These are phyloP conservation scores for Phytophthora tentaculata DNA, from an alignment of 352 stramenopile genomes.

Conservation along the genomic window DNA sequence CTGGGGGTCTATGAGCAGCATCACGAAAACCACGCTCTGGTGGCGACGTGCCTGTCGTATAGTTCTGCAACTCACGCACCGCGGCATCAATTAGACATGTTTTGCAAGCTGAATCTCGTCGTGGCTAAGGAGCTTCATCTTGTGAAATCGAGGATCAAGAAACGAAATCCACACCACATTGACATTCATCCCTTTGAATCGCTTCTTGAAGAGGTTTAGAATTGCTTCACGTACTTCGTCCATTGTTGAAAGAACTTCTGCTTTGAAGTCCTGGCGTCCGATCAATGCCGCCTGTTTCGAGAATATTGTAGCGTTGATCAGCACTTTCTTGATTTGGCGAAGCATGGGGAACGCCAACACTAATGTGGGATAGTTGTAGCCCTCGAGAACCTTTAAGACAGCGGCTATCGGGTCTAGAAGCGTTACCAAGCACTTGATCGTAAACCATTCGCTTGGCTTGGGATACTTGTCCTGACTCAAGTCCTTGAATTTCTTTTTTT, in stretches of 20 bases:
- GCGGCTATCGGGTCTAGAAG: constrained; percentile 12
- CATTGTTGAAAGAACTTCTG: not conserved
- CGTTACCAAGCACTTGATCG: constrained; percentile 7
- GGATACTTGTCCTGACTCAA: not conserved
- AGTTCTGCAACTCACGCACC: not conserved
- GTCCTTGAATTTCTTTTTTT: constrained; percentile 6
- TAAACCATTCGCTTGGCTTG: constrained; percentile 12
- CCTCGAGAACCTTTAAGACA: constrained; percentile 1
- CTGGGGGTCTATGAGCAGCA: not conserved
- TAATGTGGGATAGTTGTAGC: constrained; percentile 10
- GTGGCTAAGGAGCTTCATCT: constrained; percentile 5
- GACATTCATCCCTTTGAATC: constrained; percentile 2
- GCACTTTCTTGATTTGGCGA: not conserved
- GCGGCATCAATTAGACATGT: not conserved
- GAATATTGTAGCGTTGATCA: not conserved
- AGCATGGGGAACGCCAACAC: constrained; percentile 7
- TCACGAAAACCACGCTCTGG: not conserved
- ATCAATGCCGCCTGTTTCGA: constrained; percentile 1
- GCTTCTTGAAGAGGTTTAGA: constrained; percentile 4
- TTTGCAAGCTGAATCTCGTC: not conserved
- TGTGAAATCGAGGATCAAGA: constrained; percentile 10
- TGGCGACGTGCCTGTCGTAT: not conserved
- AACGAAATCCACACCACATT: constrained; percentile 8
- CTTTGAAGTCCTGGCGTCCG: not conserved
- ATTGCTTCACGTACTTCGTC: not conserved